Evolutionary conservation across 208 protist species (phyloP), one percentile per base, ranked within the genome.

Genomic region (Naegleria lovaniensis): DNA sequence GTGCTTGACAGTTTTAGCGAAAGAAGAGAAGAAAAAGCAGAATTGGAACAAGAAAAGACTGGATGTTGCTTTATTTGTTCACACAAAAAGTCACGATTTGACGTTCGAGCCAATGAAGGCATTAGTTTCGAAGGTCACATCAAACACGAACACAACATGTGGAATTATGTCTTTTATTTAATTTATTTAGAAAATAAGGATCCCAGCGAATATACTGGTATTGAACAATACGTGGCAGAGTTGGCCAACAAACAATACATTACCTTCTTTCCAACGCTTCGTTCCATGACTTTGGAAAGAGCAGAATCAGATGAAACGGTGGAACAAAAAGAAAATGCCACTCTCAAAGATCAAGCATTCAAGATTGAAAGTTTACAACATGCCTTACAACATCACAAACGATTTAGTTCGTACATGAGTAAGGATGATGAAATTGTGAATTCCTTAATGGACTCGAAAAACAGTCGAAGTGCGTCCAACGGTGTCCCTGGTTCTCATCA

Each of bases 91-190:
- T 43, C 29, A 16, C 59, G 83, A 25, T 96, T 96, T 85, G 95
- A 96, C n/a, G 89, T 86, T 29, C 36, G 40, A 33, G 83, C 83
- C 36, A 85, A 85, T 85, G 75, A 88, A 25, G 91, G 76, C 79
- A 85, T 85, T 92, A 96, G 96, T 55, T 98, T 98, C 92, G 76
- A 93, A 6, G 91, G 93, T n/a, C 97, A 98, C 93, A 94, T 97
- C 33, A 91, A 94, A 90, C 33, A 94, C 11, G 97, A 98, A 86
- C 97, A 99, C 94, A 97, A 98, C 93, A 96, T 98, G 95, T 99
- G 97, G 97, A 95, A 97, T 93, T 98, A 99, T 93, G 92, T 98
- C 22, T 97, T 96, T 94, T 98, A 97, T 83, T 95, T 96, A 88
- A 95, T 96, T 91, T 94, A 97, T 93, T 92, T 97, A 16, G 93